phyloP scores from a whole-genome alignment of 306 rosid genomes.

The Rubus parviflorus region DNA sequence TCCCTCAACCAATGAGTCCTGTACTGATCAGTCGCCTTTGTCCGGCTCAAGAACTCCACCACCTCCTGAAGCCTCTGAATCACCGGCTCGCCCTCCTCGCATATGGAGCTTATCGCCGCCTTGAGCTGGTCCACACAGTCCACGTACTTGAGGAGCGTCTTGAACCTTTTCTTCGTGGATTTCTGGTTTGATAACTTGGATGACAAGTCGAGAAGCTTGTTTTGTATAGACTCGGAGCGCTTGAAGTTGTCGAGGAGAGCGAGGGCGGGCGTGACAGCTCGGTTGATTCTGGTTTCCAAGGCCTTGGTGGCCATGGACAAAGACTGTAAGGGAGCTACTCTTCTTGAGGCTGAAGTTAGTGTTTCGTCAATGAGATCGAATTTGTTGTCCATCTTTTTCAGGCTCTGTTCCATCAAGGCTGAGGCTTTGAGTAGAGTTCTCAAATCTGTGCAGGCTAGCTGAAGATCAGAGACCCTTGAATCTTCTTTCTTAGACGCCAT shows the following conservation, averaged over 20 bases:
- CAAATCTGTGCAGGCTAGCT: constrained; percentile 57
- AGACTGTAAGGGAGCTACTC: constrained; percentile 66
- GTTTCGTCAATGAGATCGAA: constrained; percentile 49
- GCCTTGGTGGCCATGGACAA: constrained; percentile 78
- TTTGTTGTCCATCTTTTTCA: constrained; percentile 47
- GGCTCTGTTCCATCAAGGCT: constrained; percentile 39
- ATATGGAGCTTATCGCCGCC: constrained; percentile 42
- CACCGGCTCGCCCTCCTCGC: constrained; percentile 67
- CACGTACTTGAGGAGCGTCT: constrained; percentile 49
- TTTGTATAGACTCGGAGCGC: constrained; percentile 56
- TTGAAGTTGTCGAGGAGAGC: constrained; percentile 56
- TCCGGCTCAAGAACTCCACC: constrained; percentile 84
- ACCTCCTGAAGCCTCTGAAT: constrained; percentile 86
- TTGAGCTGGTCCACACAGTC: constrained; percentile 59
- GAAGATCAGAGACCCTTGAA: constrained; percentile 35
- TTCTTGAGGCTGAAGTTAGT: constrained; percentile 48
- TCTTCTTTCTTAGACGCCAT: constrained; percentile 43
- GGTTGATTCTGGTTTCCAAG: constrained; percentile 64
- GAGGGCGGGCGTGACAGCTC: constrained; percentile 76
- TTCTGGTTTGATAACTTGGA: constrained; percentile 37
- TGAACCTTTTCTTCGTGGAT: constrained; percentile 31
- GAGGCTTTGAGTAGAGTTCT: constrained; percentile 48
- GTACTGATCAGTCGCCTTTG: constrained; percentile 66
- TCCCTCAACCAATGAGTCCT: constrained; percentile 61
- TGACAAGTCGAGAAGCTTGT: constrained; percentile 40